phyloP scores from a whole-genome alignment of 2,329 filamentous ascomycete species.

The Pseudogymnoascus sp. region DNA sequence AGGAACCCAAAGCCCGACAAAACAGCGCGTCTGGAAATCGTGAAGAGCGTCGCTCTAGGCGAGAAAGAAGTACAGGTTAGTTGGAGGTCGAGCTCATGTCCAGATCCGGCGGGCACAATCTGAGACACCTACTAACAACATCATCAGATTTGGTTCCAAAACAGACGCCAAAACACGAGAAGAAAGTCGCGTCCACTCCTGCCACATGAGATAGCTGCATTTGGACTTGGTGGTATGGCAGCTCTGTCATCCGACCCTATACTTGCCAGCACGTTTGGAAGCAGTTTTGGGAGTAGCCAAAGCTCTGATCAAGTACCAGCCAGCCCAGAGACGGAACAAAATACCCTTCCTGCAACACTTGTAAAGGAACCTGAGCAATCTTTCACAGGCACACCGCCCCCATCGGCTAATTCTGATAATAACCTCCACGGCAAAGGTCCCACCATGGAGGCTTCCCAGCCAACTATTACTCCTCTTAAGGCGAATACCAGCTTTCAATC shows the following conservation, averaged over 20 bases:
- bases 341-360: neutral
- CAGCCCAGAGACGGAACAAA: neutral
- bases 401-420: neutral
- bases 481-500: conserved; percentile 2
- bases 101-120: neutral
- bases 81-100: conserved; percentile 13
- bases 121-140: conserved; percentile 4
- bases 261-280: conserved; percentile 10
- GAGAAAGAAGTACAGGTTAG: conserved; percentile 95
- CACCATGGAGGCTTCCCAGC: neutral
- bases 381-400: neutral
- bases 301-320: conserved; percentile 13
- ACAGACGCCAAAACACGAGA: conserved; percentile 84
- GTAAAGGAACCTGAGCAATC: neutral
- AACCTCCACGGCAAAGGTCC: neutral
- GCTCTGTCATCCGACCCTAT: conserved; percentile 25
- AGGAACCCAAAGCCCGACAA: conserved; percentile 89
- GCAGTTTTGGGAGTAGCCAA: conserved; percentile 19
- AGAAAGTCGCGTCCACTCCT: conserved; percentile 79
- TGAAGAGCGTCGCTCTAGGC: conserved; percentile 75
- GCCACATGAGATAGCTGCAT: conserved; percentile 62
- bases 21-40: conserved; percentile 73
- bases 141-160: conserved; percentile 91
- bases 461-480: conserved; percentile 1
- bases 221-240: conserved; percentile 40